phyloP scores from a whole-genome alignment of 116 monocot genomes.

The Zostera marina region DNA sequence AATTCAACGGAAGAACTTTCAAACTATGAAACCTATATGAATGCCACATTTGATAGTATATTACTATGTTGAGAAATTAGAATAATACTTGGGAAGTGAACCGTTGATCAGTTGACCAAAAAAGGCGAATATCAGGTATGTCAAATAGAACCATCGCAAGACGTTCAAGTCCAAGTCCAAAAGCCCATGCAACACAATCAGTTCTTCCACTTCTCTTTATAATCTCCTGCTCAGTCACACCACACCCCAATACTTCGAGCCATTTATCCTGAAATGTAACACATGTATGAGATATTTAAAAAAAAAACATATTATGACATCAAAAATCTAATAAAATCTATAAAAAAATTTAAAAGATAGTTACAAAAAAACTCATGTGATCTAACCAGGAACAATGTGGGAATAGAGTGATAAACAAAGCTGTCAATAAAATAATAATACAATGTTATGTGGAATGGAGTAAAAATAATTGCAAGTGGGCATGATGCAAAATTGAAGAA shows the following conservation, averaged over 20 bases:
- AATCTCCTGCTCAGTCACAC: constrained; percentile 91
- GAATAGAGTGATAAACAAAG: too few relatives aligned
- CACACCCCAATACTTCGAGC: constrained; percentile 98
- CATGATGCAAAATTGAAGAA: too few relatives aligned
- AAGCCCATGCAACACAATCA: constrained; percentile 87
- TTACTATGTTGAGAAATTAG: neutral
- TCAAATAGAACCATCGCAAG: constrained; percentile 96
- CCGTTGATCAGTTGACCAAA: constrained; percentile 86
- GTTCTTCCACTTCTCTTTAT: constrained; percentile 51
- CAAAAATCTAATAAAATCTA: neutral
- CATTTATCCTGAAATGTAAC: constrained; percentile 51
- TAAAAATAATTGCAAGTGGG: too few relatives aligned
- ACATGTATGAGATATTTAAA: neutral
- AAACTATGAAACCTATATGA: neutral
- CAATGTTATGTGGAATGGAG: too few relatives aligned
- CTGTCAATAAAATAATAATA: too few relatives aligned
- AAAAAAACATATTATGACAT: neutral
- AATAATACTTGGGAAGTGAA: constrained; percentile 80
- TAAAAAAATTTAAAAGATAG: too few relatives aligned
- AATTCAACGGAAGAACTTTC: too few relatives aligned
- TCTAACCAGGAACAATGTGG: too few relatives aligned
- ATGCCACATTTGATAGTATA: neutral
- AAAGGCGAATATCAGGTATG: constrained; percentile 89
- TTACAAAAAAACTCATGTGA: too few relatives aligned
- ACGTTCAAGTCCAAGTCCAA: constrained; percentile 92